Conservation (phyloP, 2,329 filamentous ascomycete genomes). For the Trichoderma endophyticum region DNA sequence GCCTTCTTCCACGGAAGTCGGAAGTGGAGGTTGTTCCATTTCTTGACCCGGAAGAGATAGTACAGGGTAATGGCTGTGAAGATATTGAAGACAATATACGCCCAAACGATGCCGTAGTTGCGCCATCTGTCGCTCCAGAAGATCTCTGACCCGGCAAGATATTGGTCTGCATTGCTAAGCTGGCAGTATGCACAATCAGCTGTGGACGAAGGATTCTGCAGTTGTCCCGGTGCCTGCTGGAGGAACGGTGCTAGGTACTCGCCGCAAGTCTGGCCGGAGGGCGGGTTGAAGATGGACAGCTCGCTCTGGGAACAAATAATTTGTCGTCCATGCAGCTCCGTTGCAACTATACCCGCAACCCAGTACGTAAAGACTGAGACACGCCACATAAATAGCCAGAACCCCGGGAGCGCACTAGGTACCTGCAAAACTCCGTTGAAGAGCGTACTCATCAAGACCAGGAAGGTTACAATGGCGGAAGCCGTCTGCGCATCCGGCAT, state of each 20-base stretch:
- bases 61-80: constrained; percentile 57
- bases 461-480: constrained; percentile 57
- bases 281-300: constrained; percentile 62
- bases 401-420: constrained; percentile 58
- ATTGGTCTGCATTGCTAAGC: constrained; percentile 61
- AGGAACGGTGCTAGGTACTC: constrained; percentile 61
- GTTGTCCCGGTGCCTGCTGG: constrained; percentile 46
- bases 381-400: constrained; percentile 76
- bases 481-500: constrained; percentile 68
- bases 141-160: constrained; percentile 44
- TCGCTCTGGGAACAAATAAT: constrained; percentile 56
- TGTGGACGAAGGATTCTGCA: constrained; percentile 60
- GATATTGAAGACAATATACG: constrained; percentile 63
- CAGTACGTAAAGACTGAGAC: constrained; percentile 63
- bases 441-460: constrained; percentile 56
- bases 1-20: constrained; percentile 20
- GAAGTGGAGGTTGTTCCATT: constrained; percentile 26
- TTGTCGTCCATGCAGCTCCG: constrained; percentile 55
- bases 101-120: constrained; percentile 69
- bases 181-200: constrained; percentile 64
- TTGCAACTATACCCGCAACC: constrained; percentile 65
- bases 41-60: constrained; percentile 57
- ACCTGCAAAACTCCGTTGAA: constrained; percentile 65
- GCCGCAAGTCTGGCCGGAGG: constrained; percentile 58
- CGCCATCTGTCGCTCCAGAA: constrained; percentile 58